phyloP scores from a whole-genome alignment of 2,329 filamentous ascomycete genomes.

The Fusarium continuum region DNA sequence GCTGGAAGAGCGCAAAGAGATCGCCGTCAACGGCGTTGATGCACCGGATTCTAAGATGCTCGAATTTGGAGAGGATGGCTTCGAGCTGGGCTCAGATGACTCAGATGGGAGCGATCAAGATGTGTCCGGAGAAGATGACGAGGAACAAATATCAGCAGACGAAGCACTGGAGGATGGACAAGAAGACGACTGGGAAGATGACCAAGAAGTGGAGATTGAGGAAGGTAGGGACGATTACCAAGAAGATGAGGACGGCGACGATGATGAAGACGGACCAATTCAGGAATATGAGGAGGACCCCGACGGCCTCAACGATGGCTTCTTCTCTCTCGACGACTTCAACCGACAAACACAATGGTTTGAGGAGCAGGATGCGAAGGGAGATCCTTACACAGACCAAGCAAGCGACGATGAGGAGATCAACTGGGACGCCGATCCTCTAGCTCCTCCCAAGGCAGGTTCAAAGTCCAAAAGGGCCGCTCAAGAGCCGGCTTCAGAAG shows the following conservation, averaged over 20 bases:
- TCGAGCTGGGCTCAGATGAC: slow-evolving; percentile 45
- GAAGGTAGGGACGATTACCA: slow-evolving; percentile 48
- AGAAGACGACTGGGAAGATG: slow-evolving; percentile 49
- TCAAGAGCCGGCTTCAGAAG: slow-evolving; percentile 40
- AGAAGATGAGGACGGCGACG: slow-evolving; percentile 50
- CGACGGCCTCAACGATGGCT: slow-evolving; percentile 92
- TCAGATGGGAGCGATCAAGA: slow-evolving; percentile 46
- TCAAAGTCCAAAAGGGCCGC: slow-evolving; percentile 43
- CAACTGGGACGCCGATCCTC: slow-evolving; percentile 85
- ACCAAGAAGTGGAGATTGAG: slow-evolving; percentile 50
- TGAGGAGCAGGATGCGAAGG: slow-evolving; percentile 83
- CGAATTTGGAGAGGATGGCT: slow-evolving; percentile 45
- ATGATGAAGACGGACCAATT: slow-evolving; percentile 55
- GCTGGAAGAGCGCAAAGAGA: slow-evolving; percentile 62
- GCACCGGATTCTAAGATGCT: slow-evolving; percentile 45
- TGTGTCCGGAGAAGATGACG: slow-evolving; percentile 43
- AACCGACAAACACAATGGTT: slow-evolving; percentile 92
- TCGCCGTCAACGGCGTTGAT: slow-evolving; percentile 47
- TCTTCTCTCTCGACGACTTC: slow-evolving; percentile 98
- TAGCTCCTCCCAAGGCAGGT: slow-evolving; percentile 53
- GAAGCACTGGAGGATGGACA: slow-evolving; percentile 37
- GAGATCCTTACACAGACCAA: slow-evolving; percentile 76
- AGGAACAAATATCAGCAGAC: slow-evolving; percentile 37
- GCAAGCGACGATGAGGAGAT: slow-evolving; percentile 87
- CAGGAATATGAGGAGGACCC: slow-evolving; percentile 67